These are phyloP conservation scores for Fomitiporia mediterranea DNA, from an alignment of 1,284 basidiomycete genomes.

Conservation along the genomic window DNA sequence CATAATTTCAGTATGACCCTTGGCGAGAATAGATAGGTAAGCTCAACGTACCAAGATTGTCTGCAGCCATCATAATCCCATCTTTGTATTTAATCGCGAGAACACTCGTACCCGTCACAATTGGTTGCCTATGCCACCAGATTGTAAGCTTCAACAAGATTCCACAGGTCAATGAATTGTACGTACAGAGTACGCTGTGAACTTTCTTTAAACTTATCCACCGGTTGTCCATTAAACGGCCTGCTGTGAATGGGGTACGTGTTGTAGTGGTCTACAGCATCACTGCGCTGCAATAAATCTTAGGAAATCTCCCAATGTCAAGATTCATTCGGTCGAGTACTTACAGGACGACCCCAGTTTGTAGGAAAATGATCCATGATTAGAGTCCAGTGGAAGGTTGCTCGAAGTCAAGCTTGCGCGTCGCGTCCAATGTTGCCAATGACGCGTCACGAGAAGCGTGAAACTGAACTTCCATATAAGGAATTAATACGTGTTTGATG, in stretches of 20 bases:
- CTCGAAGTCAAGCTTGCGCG: slow-evolving; percentile 9
- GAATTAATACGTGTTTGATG: not conserved
- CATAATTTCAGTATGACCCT: slow-evolving; percentile 19
- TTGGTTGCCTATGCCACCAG: slow-evolving; percentile 65
- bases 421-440: not conserved
- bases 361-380: slow-evolving; percentile 76
- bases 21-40: not conserved
- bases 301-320: too few relatives aligned
- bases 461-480: not conserved
- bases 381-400: not conserved
- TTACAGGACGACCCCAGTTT: slow-evolving; percentile 74
- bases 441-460: slow-evolving; percentile 13
- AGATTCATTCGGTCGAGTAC: slow-evolving; percentile 26
- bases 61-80: slow-evolving; percentile 98
- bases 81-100: slow-evolving; percentile 93
- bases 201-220: slow-evolving; percentile 56
- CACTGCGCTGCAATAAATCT: slow-evolving; percentile 52
- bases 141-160: not conserved
- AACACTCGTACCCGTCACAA: slow-evolving; percentile 96
- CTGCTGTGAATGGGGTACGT: slow-evolving; percentile 69
- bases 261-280: slow-evolving; percentile 65
- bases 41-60: slow-evolving; percentile 76
- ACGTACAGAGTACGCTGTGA: slow-evolving; percentile 75
- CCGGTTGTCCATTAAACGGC: slow-evolving; percentile 40
- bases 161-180: not conserved